Evolutionary conservation across 169 alveolate species (phyloP), one percentile per base, ranked within the genome.

Genomic region (Cryptosporidium parvum): DNA sequence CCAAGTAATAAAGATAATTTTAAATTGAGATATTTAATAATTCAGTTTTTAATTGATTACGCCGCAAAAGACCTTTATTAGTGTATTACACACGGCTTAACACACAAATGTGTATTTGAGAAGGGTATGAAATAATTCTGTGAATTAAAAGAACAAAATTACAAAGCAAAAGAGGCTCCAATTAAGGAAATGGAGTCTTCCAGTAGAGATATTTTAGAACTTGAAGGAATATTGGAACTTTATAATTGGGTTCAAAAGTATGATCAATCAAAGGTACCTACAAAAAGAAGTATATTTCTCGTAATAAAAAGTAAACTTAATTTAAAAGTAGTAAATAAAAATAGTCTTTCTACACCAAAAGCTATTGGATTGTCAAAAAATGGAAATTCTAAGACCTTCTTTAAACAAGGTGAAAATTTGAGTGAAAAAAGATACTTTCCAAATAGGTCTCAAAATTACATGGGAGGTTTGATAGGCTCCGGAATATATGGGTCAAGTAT

Each of bases 221-320:
- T 73, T 18, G 59, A 73, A 14, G 72, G 86, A 3, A n/a, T 73
- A 6, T 44, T 70, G 44, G 89, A 62, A 23, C 68, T 80, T 26
- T 80, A 65, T 45, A 70, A 62, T 29, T 80, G 89, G 89, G 70
- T 80, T 62, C 69, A 62, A 48, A 80, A 62, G 23, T 80, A 62
- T 29, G 69, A 65, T 62, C 39, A 48, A 6, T 18, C 56, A 8
- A 65, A 44, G 75, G 75, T 65, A 80, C 89, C 89, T 44, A 26
- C 67, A 26, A 80, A 62, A 21, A 62, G 56, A 62, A 80, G 26
- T 9, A 12, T 80, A 62, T 80, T 62, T 31, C 48, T 62, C 1
- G 23, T 14, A 29, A 23, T 80, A 1, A 80, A 65, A 48, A 80
- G 29, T 42, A 62, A 45, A 8, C 42, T 80, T n/a, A 80, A 80